A percentile compares a stretch with the other conserved stretches of the same genome.
These are phyloP conservation scores for Phytopythium vexans DNA, from an alignment of 352 stramenopile genomes.

Conservation along the genomic window DNA sequence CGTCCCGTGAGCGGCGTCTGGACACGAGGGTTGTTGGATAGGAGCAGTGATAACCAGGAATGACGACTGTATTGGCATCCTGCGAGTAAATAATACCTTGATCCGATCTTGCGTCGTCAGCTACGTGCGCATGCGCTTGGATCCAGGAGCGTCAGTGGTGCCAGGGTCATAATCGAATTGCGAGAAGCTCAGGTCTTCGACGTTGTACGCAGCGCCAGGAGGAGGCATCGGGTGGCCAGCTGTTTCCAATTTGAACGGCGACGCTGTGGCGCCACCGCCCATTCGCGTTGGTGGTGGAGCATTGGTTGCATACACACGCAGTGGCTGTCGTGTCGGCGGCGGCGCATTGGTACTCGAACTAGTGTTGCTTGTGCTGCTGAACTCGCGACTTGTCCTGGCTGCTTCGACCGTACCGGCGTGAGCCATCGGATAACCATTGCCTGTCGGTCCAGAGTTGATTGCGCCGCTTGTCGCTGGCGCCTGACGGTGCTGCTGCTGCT, in stretches of 20 bases:
- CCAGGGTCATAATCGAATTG: conserved; percentile 83
- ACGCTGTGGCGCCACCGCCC: conserved; percentile 23
- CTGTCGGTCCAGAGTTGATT: too few relatives aligned
- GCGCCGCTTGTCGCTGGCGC: conserved; percentile 6
- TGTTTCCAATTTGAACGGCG: conserved; percentile 4
- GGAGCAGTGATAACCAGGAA: too few relatives aligned
- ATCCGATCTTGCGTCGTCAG: too few relatives aligned
- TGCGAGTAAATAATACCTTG: too few relatives aligned
- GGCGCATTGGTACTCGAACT: conserved; percentile 2
- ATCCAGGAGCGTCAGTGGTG: conserved; percentile 10
- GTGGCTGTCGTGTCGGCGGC: conserved; percentile 5
- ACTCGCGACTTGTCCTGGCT: too few relatives aligned
- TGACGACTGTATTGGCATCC: too few relatives aligned
- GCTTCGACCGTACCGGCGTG: too few relatives aligned
- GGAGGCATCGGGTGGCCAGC: background rate
- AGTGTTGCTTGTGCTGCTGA: conserved; percentile 4
- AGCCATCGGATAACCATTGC: too few relatives aligned
- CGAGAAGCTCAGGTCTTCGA: conserved; percentile 80
- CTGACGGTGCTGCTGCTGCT: conserved; percentile 8
- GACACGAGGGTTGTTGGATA: background rate
- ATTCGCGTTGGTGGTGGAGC: conserved; percentile 48
- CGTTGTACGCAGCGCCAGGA: conserved; percentile 43
- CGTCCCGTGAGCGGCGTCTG: conserved; percentile 30
- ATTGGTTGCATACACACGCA: conserved; percentile 20
- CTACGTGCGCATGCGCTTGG: conserved; percentile 46